Evolutionary conservation across 1,284 basidiomycete species (phyloP).

Genomic region (Leccinum insigne): DNA sequence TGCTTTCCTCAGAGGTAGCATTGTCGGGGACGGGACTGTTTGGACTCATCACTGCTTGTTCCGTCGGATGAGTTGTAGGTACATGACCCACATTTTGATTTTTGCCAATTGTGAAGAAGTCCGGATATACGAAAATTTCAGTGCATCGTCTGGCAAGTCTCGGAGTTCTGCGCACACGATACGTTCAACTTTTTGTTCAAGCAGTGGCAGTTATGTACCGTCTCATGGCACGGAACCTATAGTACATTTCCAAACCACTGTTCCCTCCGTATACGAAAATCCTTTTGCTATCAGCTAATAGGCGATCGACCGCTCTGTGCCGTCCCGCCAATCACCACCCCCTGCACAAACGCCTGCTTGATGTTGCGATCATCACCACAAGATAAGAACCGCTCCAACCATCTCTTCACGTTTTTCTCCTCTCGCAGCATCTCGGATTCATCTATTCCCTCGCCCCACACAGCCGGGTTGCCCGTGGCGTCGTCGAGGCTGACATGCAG

Average conservation of each 20-base stretch:
- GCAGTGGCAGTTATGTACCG: too few relatives aligned
- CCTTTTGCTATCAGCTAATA: neutral
- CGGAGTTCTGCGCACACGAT: too few relatives aligned
- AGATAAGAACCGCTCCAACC: conserved; percentile 74
- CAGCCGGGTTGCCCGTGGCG: conserved; percentile 54
- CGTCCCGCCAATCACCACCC: conserved; percentile 71
- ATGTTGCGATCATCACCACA: conserved; percentile 91
- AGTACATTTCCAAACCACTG: neutral
- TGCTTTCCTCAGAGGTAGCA: conserved; percentile 42
- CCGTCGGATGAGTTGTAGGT: too few relatives aligned
- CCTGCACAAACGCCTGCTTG: conserved; percentile 83
- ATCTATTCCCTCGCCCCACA: conserved; percentile 50
- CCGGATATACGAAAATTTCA: too few relatives aligned
- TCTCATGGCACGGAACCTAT: neutral
- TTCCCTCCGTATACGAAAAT: neutral
- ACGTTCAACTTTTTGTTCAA: too few relatives aligned
- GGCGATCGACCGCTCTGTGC: neutral
- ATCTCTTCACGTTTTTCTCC: conserved; percentile 42
- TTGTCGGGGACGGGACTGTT: conserved; percentile 72
- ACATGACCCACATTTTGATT: too few relatives aligned
- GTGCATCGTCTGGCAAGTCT: too few relatives aligned
- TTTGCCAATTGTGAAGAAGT: too few relatives aligned
- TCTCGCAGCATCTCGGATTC: conserved; percentile 1
- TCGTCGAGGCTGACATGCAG: conserved; percentile 60
- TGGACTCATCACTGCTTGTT: conserved; percentile 50